Base-by-base conservation (phyloP, 73 alveolate species). In the Paramecium bursaria region DNA sequence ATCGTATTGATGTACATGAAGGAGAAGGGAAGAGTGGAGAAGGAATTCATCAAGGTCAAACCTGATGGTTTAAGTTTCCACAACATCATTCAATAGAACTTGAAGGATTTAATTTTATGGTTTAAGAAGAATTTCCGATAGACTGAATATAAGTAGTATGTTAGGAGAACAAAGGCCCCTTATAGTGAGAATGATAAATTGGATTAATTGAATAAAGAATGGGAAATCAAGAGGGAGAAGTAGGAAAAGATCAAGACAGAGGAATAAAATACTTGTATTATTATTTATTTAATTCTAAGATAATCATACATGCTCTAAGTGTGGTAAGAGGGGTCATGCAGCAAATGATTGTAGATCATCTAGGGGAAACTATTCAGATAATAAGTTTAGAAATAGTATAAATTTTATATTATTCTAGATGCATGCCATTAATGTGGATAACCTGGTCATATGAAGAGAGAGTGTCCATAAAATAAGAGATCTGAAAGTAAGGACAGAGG, bases 11-110 rank as follows among this genome's bases (percentile, higher is more conserved):
- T 94, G 39, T 95, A 95, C 77, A 91, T 96, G 67, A 67, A 67
- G 29, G 95, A 97, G 2, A 94, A 90, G 90, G 75, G 74, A 3
- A 79, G 79, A 44, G 85, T 94, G 0, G 75, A 57, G 22, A 90
- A 52, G 35, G 99, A 96, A 79, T 96, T 75, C 85, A 93, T 96
- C 47, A 96, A 96, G 88, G 94, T 96, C 17, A 94, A 93, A 22
- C 95, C 98, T 30, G 90, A 86, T 88, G 98, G 98, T 10, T 86
- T 91, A 14, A 87, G 86, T 85, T 91, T 93, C 86, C 98, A 93
- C 76, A 90, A 86, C 25, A 75, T 74, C 30, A 48, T 74, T 46
- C 51, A 85, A 10, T 74, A 86, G 23, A 77, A 76, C 25, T 50
- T 85, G 2, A 85, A 74, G 13, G 80, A 74, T 44, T 25, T 85